Evolutionary conservation across 2,329 filamentous ascomycete genomes (phyloP).

Genomic region (Cladobotryum protrusum): DNA sequence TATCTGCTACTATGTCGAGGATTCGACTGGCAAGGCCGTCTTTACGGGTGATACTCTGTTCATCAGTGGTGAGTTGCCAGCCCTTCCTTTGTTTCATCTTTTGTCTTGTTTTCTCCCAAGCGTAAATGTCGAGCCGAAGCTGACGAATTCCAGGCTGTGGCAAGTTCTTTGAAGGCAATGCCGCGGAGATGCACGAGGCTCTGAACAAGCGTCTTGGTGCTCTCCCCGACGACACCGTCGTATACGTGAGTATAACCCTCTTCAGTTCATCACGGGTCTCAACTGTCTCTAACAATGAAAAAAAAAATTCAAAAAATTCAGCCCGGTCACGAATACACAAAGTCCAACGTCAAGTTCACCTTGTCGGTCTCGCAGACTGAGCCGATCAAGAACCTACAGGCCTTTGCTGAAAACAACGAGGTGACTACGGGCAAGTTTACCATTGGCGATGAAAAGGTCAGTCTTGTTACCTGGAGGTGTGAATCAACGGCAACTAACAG

Average conservation of each 20-base stretch:
- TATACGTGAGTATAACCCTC: slow-evolving; percentile 58
- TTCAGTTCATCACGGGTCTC: slow-evolving; percentile 12
- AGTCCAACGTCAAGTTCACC: slow-evolving; percentile 86
- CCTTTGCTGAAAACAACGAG: slow-evolving; percentile 71
- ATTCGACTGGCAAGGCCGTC: slow-evolving; percentile 67
- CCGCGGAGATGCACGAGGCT: slow-evolving; percentile 86
- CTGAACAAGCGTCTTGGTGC: slow-evolving; percentile 77
- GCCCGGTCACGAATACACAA: slow-evolving; percentile 98
- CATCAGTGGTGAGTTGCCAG: slow-evolving; percentile 63
- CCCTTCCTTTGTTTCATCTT: too few relatives aligned
- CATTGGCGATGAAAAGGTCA: slow-evolving; percentile 92
- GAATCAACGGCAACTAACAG: slow-evolving; percentile 2
- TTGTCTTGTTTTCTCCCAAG: not conserved
- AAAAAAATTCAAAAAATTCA: slow-evolving; percentile 26
- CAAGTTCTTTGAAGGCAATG: slow-evolving; percentile 88
- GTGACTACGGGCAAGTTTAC: slow-evolving; percentile 95
- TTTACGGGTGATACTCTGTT: slow-evolving; percentile 97
- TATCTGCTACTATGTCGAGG: slow-evolving; percentile 90
- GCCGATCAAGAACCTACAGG: slow-evolving; percentile 68
- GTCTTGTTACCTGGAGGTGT: slow-evolving; percentile 13
- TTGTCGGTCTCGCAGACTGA: slow-evolving; percentile 68
- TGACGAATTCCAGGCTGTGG: slow-evolving; percentile 62
- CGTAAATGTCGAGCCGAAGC: too few relatives aligned
- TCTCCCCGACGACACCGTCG: slow-evolving; percentile 83
- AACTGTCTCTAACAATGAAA: not conserved